phyloP scores from a whole-genome alignment of 768 basidiomycete species.

The Termitomyces sp. region DNA sequence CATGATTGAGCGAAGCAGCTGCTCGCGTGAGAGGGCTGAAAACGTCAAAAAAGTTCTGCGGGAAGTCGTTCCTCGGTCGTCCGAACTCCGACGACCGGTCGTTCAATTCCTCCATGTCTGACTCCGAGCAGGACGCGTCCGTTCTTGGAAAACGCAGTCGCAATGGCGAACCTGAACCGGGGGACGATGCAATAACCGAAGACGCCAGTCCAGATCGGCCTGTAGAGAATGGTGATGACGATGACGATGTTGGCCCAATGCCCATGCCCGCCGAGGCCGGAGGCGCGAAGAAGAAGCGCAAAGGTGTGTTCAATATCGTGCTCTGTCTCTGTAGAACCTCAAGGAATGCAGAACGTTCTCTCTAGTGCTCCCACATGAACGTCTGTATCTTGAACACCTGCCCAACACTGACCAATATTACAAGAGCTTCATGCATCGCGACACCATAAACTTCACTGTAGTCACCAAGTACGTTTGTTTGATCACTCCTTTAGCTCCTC shows the following conservation, averaged over 20 bases:
- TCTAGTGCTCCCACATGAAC: slow-evolving; percentile 89
- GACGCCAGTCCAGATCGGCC: slow-evolving; percentile 16
- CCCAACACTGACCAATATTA: slow-evolving; percentile 92
- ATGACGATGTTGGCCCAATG: slow-evolving; percentile 88
- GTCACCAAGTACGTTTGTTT: slow-evolving; percentile 70
- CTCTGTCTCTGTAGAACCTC: slow-evolving; percentile 21
- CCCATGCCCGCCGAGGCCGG: slow-evolving; percentile 59
- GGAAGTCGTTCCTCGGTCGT: background rate
- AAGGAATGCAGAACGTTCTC: slow-evolving; percentile 27
- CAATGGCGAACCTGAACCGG: slow-evolving; percentile 25
- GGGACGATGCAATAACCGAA: background rate
- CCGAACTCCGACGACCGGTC: slow-evolving; percentile 16
- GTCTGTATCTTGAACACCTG: slow-evolving; percentile 87
- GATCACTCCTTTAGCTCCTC: background rate
- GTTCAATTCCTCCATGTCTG: slow-evolving; percentile 30
- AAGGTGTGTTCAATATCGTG: slow-evolving; percentile 48
- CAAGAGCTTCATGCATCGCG: slow-evolving; percentile 98
- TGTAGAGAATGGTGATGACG: slow-evolving; percentile 50
- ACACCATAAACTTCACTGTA: slow-evolving; percentile 82
- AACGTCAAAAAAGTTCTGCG: background rate
- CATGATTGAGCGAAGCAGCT: background rate
- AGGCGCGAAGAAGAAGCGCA: slow-evolving; percentile 72
- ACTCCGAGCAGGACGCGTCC: slow-evolving; percentile 44
- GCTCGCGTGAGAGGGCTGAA: background rate
- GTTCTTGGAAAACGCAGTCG: slow-evolving; percentile 66